Conservation (phyloP, 1,284 basidiomycete species). For the Cryptococcus sp. region DNA sequence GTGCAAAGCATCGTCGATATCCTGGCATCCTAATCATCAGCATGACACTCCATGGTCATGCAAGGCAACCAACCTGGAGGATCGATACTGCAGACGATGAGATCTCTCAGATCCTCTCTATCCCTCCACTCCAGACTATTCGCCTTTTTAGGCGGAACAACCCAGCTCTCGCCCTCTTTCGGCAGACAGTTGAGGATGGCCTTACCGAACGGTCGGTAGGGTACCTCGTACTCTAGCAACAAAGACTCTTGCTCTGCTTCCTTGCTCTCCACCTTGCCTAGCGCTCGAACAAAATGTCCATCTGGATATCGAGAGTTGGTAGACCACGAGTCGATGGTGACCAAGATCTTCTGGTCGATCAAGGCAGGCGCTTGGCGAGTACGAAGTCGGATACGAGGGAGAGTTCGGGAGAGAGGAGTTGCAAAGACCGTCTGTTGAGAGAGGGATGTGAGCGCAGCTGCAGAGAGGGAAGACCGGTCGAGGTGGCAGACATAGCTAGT, state of each 20-base stretch:
- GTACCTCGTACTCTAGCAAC: constrained; percentile 91
- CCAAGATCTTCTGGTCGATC: constrained; percentile 89
- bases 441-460: constrained; percentile 69
- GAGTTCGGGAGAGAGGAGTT: constrained; percentile 81
- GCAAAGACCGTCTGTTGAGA: constrained; percentile 92
- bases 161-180: constrained; percentile 82
- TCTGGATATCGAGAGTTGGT: constrained; percentile 85
- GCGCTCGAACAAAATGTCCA: constrained; percentile 90
- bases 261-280: constrained; percentile 88
- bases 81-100: constrained; percentile 94
- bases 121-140: constrained; percentile 66
- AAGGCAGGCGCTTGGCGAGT: constrained; percentile 89
- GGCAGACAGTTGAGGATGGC: constrained; percentile 91
- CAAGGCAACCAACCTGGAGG: constrained; percentile 63
- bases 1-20: constrained; percentile 99
- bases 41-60: background rate
- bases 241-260: constrained; percentile 95
- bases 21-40: constrained; percentile 71
- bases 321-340: constrained; percentile 92
- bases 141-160: constrained; percentile 72
- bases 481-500: constrained; percentile 89
- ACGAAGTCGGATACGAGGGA: constrained; percentile 89
- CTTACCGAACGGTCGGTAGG: constrained; percentile 92
- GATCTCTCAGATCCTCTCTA: constrained; percentile 78
- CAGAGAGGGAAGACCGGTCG: constrained; percentile 79